A percentile compares a stretch with the other conserved stretches of the same genome.
These are phyloP conservation scores for Annulohypoxylon truncatum DNA, from an alignment of 2,329 filamentous ascomycete species.

Conservation along the genomic window DNA sequence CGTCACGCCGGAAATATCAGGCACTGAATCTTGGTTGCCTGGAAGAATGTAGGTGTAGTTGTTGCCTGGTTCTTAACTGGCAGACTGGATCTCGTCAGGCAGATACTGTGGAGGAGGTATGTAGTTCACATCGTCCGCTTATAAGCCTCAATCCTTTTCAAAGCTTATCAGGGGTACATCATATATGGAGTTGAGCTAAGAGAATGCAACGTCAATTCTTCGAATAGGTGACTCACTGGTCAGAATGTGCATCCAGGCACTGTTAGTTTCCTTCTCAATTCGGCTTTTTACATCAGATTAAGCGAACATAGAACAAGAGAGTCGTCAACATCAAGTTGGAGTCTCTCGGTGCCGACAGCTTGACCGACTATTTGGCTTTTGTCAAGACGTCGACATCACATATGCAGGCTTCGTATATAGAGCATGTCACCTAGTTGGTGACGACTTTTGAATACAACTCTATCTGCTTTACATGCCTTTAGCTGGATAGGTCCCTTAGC, in stretches of 20 bases:
- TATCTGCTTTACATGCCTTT: neutral
- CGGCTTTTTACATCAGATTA: neutral
- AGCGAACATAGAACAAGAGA: neutral
- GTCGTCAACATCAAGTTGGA: neutral
- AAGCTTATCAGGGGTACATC: neutral
- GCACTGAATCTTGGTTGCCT: neutral
- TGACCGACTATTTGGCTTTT: neutral
- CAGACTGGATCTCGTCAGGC: neutral
- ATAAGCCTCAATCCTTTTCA: slow-evolving; percentile 15
- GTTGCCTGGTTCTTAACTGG: neutral
- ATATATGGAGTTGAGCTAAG: neutral
- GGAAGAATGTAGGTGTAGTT: neutral
- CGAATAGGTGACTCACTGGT: neutral
- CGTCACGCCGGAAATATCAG: neutral
- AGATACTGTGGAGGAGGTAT: neutral
- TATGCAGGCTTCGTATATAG: neutral
- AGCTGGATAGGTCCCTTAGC: no score
- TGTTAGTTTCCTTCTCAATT: neutral
- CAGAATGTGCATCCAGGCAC: neutral
- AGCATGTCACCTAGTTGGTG: neutral
- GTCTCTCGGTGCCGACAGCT: neutral
- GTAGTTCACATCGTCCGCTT: neutral
- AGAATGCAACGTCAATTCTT: neutral
- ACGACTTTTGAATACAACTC: slow-evolving; percentile 1
- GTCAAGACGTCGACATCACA: slow-evolving; percentile 9